Base-by-base conservation (phyloP, 306 rosid genomes). In the Malus fusca region DNA sequence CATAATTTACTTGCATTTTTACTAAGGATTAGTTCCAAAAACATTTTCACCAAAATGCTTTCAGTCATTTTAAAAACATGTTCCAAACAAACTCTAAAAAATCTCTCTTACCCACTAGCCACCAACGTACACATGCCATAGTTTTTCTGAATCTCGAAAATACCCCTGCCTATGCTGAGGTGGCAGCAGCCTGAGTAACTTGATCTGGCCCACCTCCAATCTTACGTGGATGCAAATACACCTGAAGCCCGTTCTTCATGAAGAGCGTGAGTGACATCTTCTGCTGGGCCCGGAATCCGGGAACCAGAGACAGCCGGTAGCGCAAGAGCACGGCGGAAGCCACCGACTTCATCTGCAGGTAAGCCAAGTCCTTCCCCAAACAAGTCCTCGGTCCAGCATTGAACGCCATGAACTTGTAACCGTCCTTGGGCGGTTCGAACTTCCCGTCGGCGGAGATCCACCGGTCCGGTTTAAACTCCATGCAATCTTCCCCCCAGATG, bases 341-440 rank as follows among this genome's bases (percentile, higher is more conserved):
- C 53, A 95, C 96, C 0, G 98, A 95, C 66, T 90, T 92, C 98
- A 95, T 95, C 74, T 95, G 98, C 52, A 95, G 81, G 81, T 95
- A 95, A 75, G 98, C 98, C 83, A 95, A 77, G 82, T 95, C 96
- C 86, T 95, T 95, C 2, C 98, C 98, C 76, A 95, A 80, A 74
- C 98, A 95, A 11, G 89, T 95, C 44, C 98, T 95, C 75, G 98
- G 98, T 69, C 98, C 98, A 6, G 85, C 98, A 28, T 95, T 95
- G 30, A 95, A 95, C 31, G 98, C 98, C 51, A 95, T 90, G 25
- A 95, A 95, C 74, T 80, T 87, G 35, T 84, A 95, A 1, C 81
- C 86, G 40, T 95, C 96, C 53, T 90, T 92, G 0, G 96, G 95
- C 66, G 85, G 86, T 81, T 92, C 93, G 87, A 95, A 95, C 90